Evolutionary conservation across 1,284 basidiomycete species (phyloP).

Genomic region (Rhodotorula mucilaginosa): DNA sequence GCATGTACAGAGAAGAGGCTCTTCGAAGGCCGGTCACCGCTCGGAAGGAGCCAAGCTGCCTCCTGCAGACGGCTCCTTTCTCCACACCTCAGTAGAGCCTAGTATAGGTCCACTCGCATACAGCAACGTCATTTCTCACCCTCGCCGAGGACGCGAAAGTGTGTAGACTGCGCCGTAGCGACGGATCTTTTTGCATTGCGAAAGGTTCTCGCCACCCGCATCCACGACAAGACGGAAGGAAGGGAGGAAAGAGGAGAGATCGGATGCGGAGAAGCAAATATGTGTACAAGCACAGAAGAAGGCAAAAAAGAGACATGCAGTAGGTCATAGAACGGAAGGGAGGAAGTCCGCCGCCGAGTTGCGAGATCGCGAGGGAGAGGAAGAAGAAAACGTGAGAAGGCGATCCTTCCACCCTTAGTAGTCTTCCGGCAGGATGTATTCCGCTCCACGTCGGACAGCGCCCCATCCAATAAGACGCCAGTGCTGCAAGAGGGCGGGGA

Average conservation of each 20-base stretch:
- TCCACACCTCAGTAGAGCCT: neutral
- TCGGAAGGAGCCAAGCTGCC: no score
- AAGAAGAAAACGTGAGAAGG: no score
- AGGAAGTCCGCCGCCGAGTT: neutral
- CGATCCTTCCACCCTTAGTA: conserved; percentile 4
- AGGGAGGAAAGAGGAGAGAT: neutral
- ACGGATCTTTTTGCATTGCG: neutral
- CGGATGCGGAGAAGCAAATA: no score
- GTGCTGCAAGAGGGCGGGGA: conserved; percentile 55
- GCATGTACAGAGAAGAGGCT: neutral
- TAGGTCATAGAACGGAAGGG: neutral
- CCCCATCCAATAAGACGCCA: conserved; percentile 64
- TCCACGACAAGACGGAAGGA: neutral
- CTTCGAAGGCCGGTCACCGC: neutral
- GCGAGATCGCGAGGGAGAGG: neutral
- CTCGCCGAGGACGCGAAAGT: no score
- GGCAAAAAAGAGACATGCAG: neutral
- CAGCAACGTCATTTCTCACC: no score
- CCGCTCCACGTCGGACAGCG: conserved; percentile 29
- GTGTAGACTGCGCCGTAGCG: no score
- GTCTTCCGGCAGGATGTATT: conserved; percentile 37
- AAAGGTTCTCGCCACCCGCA: neutral
- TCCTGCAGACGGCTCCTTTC: neutral
- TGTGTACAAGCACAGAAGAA: conserved; percentile 7
- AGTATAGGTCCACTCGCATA: no score